Evolutionary conservation across 1,284 basidiomycete genomes (phyloP).

Genomic region (Cryptococcus floricola): DNA sequence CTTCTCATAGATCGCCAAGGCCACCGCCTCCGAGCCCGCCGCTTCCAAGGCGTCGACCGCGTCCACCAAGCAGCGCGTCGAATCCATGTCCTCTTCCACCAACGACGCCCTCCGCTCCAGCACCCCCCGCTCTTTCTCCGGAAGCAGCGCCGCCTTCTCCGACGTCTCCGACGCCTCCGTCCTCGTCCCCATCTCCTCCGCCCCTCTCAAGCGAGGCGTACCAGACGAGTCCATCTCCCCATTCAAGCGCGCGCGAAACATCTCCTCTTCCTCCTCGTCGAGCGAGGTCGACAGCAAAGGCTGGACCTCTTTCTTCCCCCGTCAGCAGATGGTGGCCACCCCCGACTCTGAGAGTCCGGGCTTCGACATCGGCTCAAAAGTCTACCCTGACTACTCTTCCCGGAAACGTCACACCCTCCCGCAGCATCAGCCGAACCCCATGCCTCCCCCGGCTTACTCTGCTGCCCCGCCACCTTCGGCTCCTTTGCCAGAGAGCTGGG

Average conservation of each 20-base stretch:
- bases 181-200: not conserved
- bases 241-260: not conserved
- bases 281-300: no score
- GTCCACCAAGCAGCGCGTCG: not conserved
- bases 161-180: slow-evolving; percentile 6
- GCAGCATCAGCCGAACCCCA: no score
- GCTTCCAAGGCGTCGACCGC: slow-evolving; percentile 7
- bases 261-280: no score
- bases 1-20: not conserved
- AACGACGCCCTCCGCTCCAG: not conserved
- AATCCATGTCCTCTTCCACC: not conserved
- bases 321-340: no score
- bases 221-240: not conserved
- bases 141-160: slow-evolving; percentile 2
- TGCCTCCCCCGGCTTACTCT: no score
- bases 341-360: no score
- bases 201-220: not conserved
- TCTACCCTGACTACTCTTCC: no score
- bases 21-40: not conserved
- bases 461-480: no score
- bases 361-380: no score
- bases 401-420: no score
- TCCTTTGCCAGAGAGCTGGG: not conserved
- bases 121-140: slow-evolving; percentile 1
- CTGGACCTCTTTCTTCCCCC: no score